These are phyloP conservation scores for Clavariopsis aquatica DNA, from an alignment of 495 filamentous ascomycete genomes.

Conservation along the genomic window DNA sequence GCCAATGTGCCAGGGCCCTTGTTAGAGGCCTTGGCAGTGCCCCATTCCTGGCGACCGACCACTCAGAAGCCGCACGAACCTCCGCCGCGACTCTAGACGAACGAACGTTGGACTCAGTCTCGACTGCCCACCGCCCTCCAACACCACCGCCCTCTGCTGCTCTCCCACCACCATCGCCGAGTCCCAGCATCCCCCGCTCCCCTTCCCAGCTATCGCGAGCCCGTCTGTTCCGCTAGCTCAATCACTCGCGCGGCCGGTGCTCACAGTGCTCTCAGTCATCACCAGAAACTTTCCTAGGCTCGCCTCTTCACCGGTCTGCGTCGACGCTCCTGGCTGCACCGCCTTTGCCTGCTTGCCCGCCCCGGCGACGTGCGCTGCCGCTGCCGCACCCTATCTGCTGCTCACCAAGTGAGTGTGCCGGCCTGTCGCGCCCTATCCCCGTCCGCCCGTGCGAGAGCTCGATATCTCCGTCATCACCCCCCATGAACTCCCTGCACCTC, in stretches of 20 bases:
- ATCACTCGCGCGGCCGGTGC: neutral
- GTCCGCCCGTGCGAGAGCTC: slow-evolving; percentile 20
- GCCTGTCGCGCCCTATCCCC: slow-evolving; percentile 4
- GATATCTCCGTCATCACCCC: slow-evolving; percentile 21
- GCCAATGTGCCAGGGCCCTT: neutral
- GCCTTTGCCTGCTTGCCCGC: neutral
- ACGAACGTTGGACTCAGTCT: neutral
- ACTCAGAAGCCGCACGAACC: neutral
- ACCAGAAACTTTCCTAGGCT: slow-evolving; percentile 4
- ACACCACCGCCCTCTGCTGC: neutral
- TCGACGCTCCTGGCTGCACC: slow-evolving; percentile 3
- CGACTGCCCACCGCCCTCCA: neutral
- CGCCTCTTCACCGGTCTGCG: slow-evolving; percentile 28
- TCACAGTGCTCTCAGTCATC: neutral
- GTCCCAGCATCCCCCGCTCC: neutral
- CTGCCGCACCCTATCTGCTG: neutral
- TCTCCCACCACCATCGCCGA: neutral
- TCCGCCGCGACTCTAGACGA: neutral
- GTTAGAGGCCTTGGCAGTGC: neutral
- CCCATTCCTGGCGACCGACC: neutral
- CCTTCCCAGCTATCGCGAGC: neutral
- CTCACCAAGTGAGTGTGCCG: neutral
- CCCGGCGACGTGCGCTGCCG: slow-evolving; percentile 6
- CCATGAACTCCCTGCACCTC: slow-evolving; percentile 27
- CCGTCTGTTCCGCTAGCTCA: neutral